phyloP scores from a whole-genome alignment of 176 grass and related monocot genomes.

The Lolium rigidum region DNA sequence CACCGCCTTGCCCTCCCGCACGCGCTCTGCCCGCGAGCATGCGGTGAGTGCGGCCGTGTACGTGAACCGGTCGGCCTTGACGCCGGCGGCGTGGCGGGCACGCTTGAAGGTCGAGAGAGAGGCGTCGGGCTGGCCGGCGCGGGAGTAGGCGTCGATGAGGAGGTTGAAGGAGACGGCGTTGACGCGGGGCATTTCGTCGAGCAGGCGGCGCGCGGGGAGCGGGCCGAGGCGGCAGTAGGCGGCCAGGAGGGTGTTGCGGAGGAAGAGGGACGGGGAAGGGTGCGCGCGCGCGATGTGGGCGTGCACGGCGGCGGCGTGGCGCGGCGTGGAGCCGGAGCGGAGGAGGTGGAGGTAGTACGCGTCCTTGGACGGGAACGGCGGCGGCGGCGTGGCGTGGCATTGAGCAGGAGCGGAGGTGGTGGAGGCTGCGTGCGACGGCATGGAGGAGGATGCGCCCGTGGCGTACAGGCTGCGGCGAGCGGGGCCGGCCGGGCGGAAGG shows the following conservation, averaged over 20 bases:
- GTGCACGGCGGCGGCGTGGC: slow-evolving; percentile 45
- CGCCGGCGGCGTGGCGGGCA: neutral
- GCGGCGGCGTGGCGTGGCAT: slow-evolving; percentile 28
- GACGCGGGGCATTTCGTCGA: slow-evolving; percentile 63
- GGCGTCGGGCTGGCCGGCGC: neutral
- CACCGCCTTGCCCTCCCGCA: slow-evolving; percentile 49
- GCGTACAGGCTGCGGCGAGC: neutral
- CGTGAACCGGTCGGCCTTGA: slow-evolving; percentile 59
- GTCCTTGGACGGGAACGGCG: slow-evolving; percentile 59
- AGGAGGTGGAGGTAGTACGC: slow-evolving; percentile 59
- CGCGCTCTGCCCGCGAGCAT: slow-evolving; percentile 39
- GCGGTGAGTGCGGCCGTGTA: slow-evolving; percentile 47
- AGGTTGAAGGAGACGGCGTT: slow-evolving; percentile 73
- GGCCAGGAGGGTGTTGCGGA: slow-evolving; percentile 60
- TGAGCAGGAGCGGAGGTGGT: slow-evolving; percentile 49
- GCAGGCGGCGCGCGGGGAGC: slow-evolving; percentile 39
- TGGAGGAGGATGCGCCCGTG: neutral
- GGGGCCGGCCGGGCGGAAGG: neutral
- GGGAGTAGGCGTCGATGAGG: slow-evolving; percentile 57
- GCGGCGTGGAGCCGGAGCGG: slow-evolving; percentile 34
- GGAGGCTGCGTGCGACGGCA: neutral
- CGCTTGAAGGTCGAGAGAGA: slow-evolving; percentile 36
- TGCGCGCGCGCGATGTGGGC: slow-evolving; percentile 48
- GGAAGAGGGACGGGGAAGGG: slow-evolving; percentile 47
- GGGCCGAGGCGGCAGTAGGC: slow-evolving; percentile 48